Conservation (phyloP, 2,329 filamentous ascomycete species). For the Alternaria sp. region DNA sequence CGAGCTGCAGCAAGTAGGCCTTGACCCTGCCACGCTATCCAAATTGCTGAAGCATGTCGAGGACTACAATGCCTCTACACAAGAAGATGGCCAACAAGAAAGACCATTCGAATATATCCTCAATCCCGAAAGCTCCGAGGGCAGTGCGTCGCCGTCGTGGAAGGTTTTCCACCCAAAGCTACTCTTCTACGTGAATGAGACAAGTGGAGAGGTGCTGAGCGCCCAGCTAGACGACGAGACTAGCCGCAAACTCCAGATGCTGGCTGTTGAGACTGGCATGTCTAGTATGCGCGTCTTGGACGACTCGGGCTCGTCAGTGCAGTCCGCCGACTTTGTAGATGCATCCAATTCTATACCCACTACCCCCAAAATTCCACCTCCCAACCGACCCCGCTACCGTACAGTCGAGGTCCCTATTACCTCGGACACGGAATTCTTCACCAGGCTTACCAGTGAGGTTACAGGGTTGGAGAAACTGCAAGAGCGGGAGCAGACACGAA, state of each 20-base stretch:
- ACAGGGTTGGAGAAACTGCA: conserved; percentile 74
- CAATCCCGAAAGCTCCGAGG: conserved; percentile 23
- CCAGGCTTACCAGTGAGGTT: conserved; percentile 75
- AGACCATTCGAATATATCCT: conserved; percentile 52
- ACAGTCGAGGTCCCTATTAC: conserved; percentile 77
- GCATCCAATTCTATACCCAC: background rate
- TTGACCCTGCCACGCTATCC: conserved; percentile 74
- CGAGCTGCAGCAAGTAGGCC: conserved; percentile 74
- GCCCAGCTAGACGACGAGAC: conserved; percentile 73
- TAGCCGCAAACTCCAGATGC: conserved; percentile 67
- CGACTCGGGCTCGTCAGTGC: conserved; percentile 31
- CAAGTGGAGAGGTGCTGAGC: conserved; percentile 72
- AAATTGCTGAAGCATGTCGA: conserved; percentile 64
- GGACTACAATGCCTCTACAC: conserved; percentile 45
- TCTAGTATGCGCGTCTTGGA: conserved; percentile 50
- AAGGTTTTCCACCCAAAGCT: conserved; percentile 69
- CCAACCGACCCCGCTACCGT: conserved; percentile 43
- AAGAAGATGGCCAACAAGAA: conserved; percentile 36
- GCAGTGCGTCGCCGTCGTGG: conserved; percentile 19
- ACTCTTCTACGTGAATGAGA: conserved; percentile 72
- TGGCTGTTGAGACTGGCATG: conserved; percentile 61
- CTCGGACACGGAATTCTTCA: conserved; percentile 82
- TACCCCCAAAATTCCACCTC: conserved; percentile 4
- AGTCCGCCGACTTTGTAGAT: conserved; percentile 10
- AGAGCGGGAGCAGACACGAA: conserved; percentile 67